These are phyloP conservation scores for Lepraria neglecta DNA, from an alignment of 495 filamentous ascomycete species.

Conservation along the genomic window DNA sequence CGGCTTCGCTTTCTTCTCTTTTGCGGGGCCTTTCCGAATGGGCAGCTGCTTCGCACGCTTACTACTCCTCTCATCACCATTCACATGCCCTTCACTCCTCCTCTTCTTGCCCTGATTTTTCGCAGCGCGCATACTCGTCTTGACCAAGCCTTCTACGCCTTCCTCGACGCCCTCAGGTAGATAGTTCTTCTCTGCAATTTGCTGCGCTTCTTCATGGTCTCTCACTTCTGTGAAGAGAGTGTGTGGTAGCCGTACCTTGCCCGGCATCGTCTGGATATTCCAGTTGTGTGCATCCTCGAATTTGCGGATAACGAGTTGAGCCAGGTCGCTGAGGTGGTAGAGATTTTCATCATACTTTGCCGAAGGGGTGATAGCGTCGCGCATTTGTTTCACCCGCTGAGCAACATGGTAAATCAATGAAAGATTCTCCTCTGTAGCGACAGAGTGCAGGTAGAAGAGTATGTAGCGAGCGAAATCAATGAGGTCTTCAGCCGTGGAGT, in stretches of 20 bases:
- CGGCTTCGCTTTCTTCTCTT: slow-evolving; percentile 35
- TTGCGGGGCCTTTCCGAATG: slow-evolving; percentile 37
- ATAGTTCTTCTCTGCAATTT: slow-evolving; percentile 76
- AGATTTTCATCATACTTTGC: slow-evolving; percentile 45
- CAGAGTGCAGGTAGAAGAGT: slow-evolving; percentile 75
- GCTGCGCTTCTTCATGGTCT: slow-evolving; percentile 71
- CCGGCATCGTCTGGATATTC: slow-evolving; percentile 70
- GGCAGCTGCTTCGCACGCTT: slow-evolving; percentile 43
- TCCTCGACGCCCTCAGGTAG: slow-evolving; percentile 79
- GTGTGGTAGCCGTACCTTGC: slow-evolving; percentile 70
- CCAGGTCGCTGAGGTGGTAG: slow-evolving; percentile 83
- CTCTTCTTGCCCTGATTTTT: slow-evolving; percentile 41
- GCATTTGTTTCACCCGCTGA: slow-evolving; percentile 84
- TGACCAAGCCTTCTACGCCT: slow-evolving; percentile 60
- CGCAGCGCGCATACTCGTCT: slow-evolving; percentile 37
- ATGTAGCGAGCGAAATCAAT: slow-evolving; percentile 79
- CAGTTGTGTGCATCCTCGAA: slow-evolving; percentile 61
- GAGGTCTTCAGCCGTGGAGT: slow-evolving; percentile 58
- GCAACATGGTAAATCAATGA: slow-evolving; percentile 86
- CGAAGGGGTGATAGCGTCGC: slow-evolving; percentile 61
- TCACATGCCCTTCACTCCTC: slow-evolving; percentile 42
- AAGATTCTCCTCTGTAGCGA: slow-evolving; percentile 80
- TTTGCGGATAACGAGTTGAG: slow-evolving; percentile 71
- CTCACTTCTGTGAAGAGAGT: slow-evolving; percentile 68
- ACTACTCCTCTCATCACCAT: slow-evolving; percentile 25